A percentile compares a stretch with the other conserved stretches of the same genome.
Conservation (phyloP, 83 land plant species). For the Picea mariana region DNA sequence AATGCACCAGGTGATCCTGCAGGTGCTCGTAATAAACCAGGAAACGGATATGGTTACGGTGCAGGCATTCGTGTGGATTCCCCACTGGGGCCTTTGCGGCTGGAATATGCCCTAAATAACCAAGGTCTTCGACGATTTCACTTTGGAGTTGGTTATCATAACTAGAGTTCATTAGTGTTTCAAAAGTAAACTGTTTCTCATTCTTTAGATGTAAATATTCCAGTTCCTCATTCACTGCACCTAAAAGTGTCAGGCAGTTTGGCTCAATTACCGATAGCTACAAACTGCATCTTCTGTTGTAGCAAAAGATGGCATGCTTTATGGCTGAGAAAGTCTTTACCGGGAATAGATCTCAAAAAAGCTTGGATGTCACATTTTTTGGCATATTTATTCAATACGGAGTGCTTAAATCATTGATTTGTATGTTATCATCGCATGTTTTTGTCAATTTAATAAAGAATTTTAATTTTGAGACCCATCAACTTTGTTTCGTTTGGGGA, state of each 20-base stretch:
- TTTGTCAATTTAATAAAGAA: not conserved
- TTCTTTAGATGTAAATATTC: constrained; percentile 3
- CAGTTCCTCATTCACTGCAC: not conserved
- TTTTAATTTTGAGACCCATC: not conserved
- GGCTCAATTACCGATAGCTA: not conserved
- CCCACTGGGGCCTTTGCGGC: constrained; percentile 89
- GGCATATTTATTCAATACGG: not conserved
- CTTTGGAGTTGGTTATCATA: constrained; percentile 93
- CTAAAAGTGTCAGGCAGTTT: not conserved
- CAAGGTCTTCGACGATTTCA: constrained; percentile 71
- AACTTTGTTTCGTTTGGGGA: not conserved
- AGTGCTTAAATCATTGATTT: not conserved
- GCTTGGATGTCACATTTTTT: not conserved
- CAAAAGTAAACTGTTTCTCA: not conserved
- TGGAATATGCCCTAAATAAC: constrained; percentile 93
- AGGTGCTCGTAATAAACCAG: constrained; percentile 92
- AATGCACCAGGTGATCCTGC: constrained; percentile 91
- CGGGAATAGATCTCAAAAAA: too few relatives aligned
- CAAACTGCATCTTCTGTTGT: not conserved
- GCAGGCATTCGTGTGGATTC: constrained; percentile 93
- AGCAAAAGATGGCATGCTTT: not conserved
- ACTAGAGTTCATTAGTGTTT: constrained; percentile 30
- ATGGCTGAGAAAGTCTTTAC: not conserved
- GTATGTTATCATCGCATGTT: not conserved
- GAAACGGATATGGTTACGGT: constrained; percentile 93